These are phyloP conservation scores for Conoideocrella luteorostrata DNA, from an alignment of 2,329 filamentous ascomycete genomes.

Conservation along the genomic window DNA sequence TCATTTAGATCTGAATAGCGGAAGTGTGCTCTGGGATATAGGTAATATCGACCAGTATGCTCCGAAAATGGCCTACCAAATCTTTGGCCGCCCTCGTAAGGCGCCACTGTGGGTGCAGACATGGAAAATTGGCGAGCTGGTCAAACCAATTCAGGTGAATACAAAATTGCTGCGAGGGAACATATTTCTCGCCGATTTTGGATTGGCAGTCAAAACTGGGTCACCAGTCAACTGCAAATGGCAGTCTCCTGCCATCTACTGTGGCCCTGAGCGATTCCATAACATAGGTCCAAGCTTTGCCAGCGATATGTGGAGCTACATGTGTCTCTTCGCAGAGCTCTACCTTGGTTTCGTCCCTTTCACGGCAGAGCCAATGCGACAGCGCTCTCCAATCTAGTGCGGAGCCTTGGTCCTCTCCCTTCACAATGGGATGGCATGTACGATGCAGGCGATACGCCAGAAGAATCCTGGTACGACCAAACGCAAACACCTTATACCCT, in stretches of 20 bases:
- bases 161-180: background rate
- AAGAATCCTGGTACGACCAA: background rate
- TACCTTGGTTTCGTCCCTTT: background rate
- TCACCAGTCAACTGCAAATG: background rate
- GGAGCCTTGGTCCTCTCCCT: background rate
- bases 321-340: background rate
- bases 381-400: background rate
- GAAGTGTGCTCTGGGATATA: background rate
- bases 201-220: background rate
- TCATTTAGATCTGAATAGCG: background rate
- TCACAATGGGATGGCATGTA: background rate
- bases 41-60: background rate
- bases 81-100: constrained; percentile 1
- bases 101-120: background rate
- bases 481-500: background rate
- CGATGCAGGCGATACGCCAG: background rate
- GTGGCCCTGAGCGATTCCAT: background rate
- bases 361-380: background rate
- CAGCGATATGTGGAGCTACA: constrained; percentile 1
- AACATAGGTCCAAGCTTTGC: background rate
- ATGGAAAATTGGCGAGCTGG: background rate
- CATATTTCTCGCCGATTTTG: constrained; percentile 1
- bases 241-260: background rate
- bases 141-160: background rate
- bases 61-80: background rate